Conservation (phyloP, 345 rosid species). For the Boechera stricta region DNA sequence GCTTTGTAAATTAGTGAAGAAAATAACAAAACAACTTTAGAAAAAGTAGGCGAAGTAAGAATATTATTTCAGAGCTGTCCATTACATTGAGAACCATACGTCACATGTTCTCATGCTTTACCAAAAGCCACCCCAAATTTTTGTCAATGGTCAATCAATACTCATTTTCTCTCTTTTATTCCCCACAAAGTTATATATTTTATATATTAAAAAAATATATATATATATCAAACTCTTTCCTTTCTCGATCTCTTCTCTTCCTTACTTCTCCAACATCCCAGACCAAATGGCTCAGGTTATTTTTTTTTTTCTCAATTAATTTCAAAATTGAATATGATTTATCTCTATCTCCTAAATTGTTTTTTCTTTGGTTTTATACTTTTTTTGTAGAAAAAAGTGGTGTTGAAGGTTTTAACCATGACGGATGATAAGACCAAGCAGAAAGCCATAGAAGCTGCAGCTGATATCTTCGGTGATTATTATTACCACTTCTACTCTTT, state of each 20-base stretch:
- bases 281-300: constrained; percentile 68
- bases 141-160: constrained; percentile 31
- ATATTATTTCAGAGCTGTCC: constrained; percentile 37
- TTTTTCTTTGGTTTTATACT: not conserved
- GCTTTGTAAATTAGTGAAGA: not conserved
- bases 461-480: constrained; percentile 72
- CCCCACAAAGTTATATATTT: not conserved
- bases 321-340: not conserved
- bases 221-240: constrained; percentile 9
- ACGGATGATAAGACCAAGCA: constrained; percentile 90
- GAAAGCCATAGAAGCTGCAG: constrained; percentile 90
- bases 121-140: constrained; percentile 41
- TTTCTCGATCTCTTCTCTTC: constrained; percentile 38
- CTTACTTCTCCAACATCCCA: constrained; percentile 29
- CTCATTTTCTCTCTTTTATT: constrained; percentile 15
- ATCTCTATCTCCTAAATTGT: not conserved
- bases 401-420: constrained; percentile 87
- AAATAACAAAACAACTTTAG: constrained; percentile 35
- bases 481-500: not conserved
- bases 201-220: not conserved
- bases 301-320: not conserved
- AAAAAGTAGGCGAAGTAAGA: constrained; percentile 33
- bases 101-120: constrained; percentile 31
- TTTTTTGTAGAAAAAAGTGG: constrained; percentile 67
- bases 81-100: constrained; percentile 14